Conservation (phyloP, 257 asterid species). For the Solanum medicagineum region DNA sequence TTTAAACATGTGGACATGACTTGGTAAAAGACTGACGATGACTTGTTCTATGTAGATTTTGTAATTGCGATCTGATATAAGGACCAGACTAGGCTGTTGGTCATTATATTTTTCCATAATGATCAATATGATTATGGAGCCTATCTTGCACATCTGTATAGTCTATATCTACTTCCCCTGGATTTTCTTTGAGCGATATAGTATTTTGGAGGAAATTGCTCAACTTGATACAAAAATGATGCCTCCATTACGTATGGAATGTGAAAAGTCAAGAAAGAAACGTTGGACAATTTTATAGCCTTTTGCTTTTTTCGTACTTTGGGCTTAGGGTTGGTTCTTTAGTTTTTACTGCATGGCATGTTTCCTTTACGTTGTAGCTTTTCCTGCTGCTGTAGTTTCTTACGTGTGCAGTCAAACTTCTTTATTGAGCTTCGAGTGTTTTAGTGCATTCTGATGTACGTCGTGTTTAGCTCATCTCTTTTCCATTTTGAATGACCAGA, state of each 20-base stretch:
- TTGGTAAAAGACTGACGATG: not conserved
- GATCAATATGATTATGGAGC: not conserved
- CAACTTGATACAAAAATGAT: not conserved
- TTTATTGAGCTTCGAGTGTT: not conserved
- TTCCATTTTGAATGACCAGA: constrained; percentile 24
- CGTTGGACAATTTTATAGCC: not conserved
- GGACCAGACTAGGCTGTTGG: not conserved
- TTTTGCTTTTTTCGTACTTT: not conserved
- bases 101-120: not conserved
- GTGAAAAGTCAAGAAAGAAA: not conserved
- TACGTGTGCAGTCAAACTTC: not conserved
- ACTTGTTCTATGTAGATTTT: not conserved
- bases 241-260: not conserved
- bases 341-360: not conserved
- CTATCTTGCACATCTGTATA: not conserved
- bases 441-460: not conserved
- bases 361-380: not conserved
- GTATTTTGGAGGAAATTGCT: not conserved
- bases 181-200: not conserved
- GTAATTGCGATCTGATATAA: not conserved
- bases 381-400: not conserved
- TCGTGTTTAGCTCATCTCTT: not conserved
- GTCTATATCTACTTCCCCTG: not conserved
- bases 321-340: not conserved
- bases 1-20: not conserved